Evolutionary conservation across 2,329 filamentous ascomycete species (phyloP).

Genomic region (Colletotrichum sp.): DNA sequence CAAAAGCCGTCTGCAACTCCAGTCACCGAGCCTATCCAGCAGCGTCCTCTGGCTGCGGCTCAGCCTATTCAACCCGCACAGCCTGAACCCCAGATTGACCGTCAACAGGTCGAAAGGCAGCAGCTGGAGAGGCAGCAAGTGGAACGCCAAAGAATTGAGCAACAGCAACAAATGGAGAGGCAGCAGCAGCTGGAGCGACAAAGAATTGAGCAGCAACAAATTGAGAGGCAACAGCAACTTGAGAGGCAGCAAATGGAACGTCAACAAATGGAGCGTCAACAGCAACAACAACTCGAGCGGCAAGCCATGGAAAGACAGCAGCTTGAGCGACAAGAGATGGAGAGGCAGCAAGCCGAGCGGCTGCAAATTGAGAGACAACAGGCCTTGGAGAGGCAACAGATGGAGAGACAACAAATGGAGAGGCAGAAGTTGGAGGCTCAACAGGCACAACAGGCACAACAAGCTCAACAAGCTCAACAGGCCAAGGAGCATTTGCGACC

Average conservation of each 20-base stretch:
- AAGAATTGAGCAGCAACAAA: constrained; percentile 24
- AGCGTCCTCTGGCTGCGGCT: constrained; percentile 36
- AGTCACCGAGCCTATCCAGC: constrained; percentile 38
- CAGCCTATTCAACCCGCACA: constrained; percentile 38
- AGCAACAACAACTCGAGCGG: constrained; percentile 7
- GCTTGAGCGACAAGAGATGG: constrained; percentile 16
- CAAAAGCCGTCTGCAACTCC: constrained; percentile 41
- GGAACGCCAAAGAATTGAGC: constrained; percentile 27
- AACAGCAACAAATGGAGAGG: constrained; percentile 29
- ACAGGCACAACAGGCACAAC: constrained; percentile 27
- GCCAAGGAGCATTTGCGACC: constrained; percentile 35
- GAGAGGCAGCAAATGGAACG: constrained; percentile 14
- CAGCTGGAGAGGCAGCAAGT: constrained; percentile 13
- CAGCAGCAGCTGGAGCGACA: constrained; percentile 30
- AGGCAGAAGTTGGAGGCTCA: constrained; percentile 30
- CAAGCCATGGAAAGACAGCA: constrained; percentile 25
- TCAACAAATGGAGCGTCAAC: not conserved
- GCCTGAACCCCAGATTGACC: constrained; percentile 29
- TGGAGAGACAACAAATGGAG: constrained; percentile 12
- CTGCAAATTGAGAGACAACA: constrained; percentile 27
- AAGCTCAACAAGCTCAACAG: constrained; percentile 16
- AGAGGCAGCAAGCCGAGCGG: constrained; percentile 26
- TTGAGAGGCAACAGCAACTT: constrained; percentile 24
- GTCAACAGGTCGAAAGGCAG: constrained; percentile 30
- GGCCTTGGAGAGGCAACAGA: not conserved